phyloP scores from a whole-genome alignment of 2,329 filamentous ascomycete genomes.

The Cladosporium velox region DNA sequence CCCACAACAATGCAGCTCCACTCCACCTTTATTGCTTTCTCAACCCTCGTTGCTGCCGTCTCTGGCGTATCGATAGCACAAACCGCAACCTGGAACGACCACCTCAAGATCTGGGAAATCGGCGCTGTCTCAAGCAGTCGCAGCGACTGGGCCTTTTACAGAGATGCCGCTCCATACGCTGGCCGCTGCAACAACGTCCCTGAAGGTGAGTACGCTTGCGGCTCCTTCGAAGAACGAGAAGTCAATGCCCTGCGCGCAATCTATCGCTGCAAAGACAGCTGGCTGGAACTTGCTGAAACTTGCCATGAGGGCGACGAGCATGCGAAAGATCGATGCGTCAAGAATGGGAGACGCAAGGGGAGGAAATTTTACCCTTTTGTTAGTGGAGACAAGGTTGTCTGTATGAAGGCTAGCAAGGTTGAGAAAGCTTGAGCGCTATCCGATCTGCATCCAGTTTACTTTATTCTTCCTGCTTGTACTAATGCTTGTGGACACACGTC shows the following conservation, averaged over 20 bases:
- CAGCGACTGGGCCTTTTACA: not conserved
- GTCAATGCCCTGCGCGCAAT: constrained; percentile 2
- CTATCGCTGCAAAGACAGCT: not conserved
- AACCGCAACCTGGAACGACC: not conserved
- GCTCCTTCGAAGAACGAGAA: not conserved
- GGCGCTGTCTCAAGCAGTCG: not conserved
- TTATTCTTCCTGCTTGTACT: not conserved
- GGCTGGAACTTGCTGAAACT: not conserved
- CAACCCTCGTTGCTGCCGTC: not conserved
- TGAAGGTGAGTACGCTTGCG: constrained; percentile 1
- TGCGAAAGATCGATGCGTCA: not conserved
- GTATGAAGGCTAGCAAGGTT: not conserved
- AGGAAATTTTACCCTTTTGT: not conserved
- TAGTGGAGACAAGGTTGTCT: not conserved
- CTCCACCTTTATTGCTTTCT: not conserved
- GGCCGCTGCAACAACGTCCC: not conserved
- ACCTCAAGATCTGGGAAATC: not conserved
- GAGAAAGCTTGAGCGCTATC: not conserved
- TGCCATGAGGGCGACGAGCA: not conserved
- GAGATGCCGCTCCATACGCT: not conserved
- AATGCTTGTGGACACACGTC: not conserved
- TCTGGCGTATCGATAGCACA: not conserved
- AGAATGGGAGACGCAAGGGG: not conserved
- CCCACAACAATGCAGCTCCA: not conserved
- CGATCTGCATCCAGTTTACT: not conserved